phyloP scores from a whole-genome alignment of 2,329 filamentous ascomycete genomes.

The Monosporascus sp. region DNA sequence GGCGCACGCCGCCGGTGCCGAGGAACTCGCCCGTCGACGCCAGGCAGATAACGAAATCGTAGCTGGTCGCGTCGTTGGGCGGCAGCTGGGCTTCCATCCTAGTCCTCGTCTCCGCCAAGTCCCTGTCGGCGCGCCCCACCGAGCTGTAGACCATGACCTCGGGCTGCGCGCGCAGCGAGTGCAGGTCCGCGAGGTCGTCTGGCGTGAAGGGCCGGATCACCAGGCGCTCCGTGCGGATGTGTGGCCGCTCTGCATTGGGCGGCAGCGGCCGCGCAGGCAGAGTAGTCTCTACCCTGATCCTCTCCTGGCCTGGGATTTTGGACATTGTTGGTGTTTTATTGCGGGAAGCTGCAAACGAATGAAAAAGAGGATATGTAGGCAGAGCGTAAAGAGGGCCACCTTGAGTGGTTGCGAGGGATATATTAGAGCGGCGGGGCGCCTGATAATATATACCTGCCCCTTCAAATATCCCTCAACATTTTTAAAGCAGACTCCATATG shows the following conservation, averaged over 20 bases:
- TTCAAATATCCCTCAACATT: too few relatives aligned
- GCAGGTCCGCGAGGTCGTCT: constrained; percentile 44
- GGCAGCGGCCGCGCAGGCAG: constrained; percentile 39
- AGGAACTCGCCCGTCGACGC: constrained; percentile 44
- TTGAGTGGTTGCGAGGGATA: neutral
- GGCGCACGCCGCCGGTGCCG: constrained; percentile 42
- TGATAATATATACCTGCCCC: too few relatives aligned
- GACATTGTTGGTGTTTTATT: neutral
- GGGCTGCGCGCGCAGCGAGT: constrained; percentile 48
- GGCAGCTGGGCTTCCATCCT: constrained; percentile 38
- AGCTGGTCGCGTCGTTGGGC: constrained; percentile 44
- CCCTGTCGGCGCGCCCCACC: constrained; percentile 35
- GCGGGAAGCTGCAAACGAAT: neutral
- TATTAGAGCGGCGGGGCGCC: too few relatives aligned
- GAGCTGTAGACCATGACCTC: constrained; percentile 59
- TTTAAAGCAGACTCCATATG: too few relatives aligned
- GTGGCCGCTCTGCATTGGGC: constrained; percentile 29
- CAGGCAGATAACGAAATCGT: constrained; percentile 50
- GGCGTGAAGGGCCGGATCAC: constrained; percentile 44
- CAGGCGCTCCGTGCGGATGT: constrained; percentile 47
- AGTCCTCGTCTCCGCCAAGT: constrained; percentile 36
- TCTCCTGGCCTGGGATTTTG: neutral
- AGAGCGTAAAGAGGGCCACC: neutral
- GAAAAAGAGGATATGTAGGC: neutral
- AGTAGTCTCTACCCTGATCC: constrained; percentile 41